These are phyloP conservation scores for Penicillium sclerotigenum DNA, from an alignment of 2,329 filamentous ascomycete genomes.

Conservation along the genomic window DNA sequence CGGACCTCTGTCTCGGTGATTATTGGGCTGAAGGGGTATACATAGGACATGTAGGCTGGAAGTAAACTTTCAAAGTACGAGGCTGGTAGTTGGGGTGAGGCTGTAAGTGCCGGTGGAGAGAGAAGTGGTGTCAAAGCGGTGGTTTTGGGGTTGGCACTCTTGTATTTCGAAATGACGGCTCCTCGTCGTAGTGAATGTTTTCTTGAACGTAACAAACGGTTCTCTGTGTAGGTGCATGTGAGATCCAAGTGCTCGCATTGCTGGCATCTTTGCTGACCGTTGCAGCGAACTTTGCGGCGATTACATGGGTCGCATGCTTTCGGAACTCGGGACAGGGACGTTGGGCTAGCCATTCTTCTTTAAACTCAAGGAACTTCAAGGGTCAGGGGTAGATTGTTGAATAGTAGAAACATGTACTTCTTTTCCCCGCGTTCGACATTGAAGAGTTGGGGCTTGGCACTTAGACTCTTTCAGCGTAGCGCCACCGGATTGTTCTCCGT, in stretches of 20 bases:
- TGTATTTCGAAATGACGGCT: conserved; percentile 43
- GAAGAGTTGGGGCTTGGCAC: background rate
- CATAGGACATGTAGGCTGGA: conserved; percentile 44
- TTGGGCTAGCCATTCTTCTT: background rate
- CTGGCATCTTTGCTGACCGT: conserved; percentile 45
- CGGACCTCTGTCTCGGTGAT: conserved; percentile 43
- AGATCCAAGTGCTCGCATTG: conserved; percentile 46
- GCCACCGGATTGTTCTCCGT: background rate
- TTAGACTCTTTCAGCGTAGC: conserved; percentile 1
- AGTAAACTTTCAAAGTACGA: conserved; percentile 42
- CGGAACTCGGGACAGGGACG: conserved; percentile 9
- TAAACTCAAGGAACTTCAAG: background rate
- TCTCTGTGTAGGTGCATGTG: conserved; percentile 44
- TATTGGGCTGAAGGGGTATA: conserved; percentile 50
- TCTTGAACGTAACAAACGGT: conserved; percentile 31
- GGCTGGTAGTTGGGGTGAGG: conserved; percentile 4
- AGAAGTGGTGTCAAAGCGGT: background rate
- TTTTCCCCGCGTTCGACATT: conserved; percentile 6
- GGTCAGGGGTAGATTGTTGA: background rate
- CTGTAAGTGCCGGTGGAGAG: conserved; percentile 9
- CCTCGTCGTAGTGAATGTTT: conserved; percentile 40
- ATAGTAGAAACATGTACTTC: background rate
- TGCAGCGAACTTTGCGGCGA: conserved; percentile 48
- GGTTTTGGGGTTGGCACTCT: conserved; percentile 6
- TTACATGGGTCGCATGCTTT: conserved; percentile 49